Evolutionary conservation across 2,329 filamentous ascomycete species (phyloP), one percentile per base, ranked within the genome.

Genomic region (Diaporthe amygdali): DNA sequence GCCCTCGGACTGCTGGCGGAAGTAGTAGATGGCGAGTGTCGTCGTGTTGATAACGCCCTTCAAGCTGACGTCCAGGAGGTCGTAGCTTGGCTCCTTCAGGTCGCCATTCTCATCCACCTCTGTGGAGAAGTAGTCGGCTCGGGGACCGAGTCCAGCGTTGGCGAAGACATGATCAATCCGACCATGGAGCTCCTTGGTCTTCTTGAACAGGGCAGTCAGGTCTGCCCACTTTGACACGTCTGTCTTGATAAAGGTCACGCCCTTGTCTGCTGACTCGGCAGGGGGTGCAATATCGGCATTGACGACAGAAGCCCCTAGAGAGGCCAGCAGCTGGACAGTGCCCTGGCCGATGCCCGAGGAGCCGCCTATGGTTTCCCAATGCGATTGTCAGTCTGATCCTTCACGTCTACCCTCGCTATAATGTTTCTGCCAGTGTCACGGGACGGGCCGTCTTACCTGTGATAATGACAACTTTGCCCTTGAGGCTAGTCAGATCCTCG

Each of bases 91-190:
- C 69, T 87, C 83, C 44, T 82, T 77, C 6, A 84, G 80, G 41
- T 88, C 82, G 0, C 86, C 87, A n/a, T 83, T 82, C 25, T 81
- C 83, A 63, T 89, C 85, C 12, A 85, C 77, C n/a, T 83, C 82
- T 2, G 82, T 80, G 5, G 80, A 80, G 2, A 89, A 73, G 73
- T 87, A 89, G 74, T 86, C 78, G 2, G 81, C 81, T 4, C 81
- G 81, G 10, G 85, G 84, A 0, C 80, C 81, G 37, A 90, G 79
- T 20, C 89, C 89, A 0, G 89, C 89, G 74, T 91, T 91, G 67
- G 92, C 90, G 76, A 95, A 94, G 8, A 94, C 93, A 78, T 93
- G 89, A 52, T 93, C 93, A 72, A 96, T 88, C 73, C 94, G 92
- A 76, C 95, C 93, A 73, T 93, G 88, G 66, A 93, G 90, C 14